phyloP scores from a whole-genome alignment of 345 rosid species.

The Populus alba region DNA sequence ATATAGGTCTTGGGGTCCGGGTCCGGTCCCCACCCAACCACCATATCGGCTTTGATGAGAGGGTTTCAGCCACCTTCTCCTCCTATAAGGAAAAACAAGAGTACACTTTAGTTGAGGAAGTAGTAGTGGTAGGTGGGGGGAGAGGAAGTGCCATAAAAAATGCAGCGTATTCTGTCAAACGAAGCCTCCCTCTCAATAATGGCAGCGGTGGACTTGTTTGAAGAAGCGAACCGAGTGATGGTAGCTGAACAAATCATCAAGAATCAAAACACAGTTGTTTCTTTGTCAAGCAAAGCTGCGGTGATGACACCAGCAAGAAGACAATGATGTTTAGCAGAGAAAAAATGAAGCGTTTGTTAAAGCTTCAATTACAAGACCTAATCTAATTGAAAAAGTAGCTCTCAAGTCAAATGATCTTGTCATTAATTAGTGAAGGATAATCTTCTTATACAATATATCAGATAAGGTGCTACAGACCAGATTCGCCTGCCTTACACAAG shows the following conservation, averaged over 20 bases:
- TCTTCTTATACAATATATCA: background rate
- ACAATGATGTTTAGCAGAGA: slow-evolving; percentile 1
- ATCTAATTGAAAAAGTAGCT: background rate
- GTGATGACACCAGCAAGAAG: background rate
- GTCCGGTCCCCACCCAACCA: slow-evolving; percentile 11
- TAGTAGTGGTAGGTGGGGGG: background rate
- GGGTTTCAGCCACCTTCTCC: slow-evolving; percentile 6
- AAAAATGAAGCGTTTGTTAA: slow-evolving; percentile 22
- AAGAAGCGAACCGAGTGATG: slow-evolving; percentile 12
- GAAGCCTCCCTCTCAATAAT: background rate
- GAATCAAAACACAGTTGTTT: slow-evolving; percentile 4
- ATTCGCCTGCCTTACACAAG: background rate
- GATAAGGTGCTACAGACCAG: background rate
- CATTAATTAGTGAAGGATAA: slow-evolving; percentile 8
- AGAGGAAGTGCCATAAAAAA: background rate
- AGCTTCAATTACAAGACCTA: slow-evolving; percentile 27
- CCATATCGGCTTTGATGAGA: background rate
- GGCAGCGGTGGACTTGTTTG: background rate
- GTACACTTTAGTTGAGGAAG: slow-evolving; percentile 11
- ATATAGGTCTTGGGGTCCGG: background rate
- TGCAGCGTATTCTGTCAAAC: slow-evolving; percentile 11
- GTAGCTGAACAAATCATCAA: slow-evolving; percentile 27
- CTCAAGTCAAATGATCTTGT: slow-evolving; percentile 13
- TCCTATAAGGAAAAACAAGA: slow-evolving; percentile 5
- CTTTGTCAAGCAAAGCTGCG: slow-evolving; percentile 32